Conservation (phyloP, 2,329 filamentous ascomycete genomes). For the Diaporthe caulivora region DNA sequence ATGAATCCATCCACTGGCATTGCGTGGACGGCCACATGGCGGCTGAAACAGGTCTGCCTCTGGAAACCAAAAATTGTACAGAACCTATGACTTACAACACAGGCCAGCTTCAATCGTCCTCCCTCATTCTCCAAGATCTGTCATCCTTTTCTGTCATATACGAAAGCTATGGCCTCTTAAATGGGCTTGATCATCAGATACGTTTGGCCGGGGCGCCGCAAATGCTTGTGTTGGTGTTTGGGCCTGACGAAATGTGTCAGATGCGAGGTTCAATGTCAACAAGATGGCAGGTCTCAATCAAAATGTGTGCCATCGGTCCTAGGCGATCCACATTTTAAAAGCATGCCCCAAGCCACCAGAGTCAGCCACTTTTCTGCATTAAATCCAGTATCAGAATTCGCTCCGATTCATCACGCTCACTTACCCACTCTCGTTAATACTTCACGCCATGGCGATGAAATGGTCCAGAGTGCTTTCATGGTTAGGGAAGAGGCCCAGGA, state of each 20-base stretch:
- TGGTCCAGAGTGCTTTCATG: background rate
- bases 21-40: constrained; percentile 1
- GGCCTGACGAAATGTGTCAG: background rate
- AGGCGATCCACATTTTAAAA: background rate
- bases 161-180: background rate
- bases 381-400: background rate
- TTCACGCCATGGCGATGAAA: background rate
- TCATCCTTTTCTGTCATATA: too few relatives aligned
- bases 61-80: background rate
- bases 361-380: background rate
- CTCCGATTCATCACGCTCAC: background rate
- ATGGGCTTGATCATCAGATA: background rate
- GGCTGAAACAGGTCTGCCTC: constrained; percentile 12
- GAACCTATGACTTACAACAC: background rate
- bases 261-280: background rate
- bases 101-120: background rate
- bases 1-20: constrained; percentile 2
- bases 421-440: background rate
- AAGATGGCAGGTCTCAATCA: background rate
- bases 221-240: background rate
- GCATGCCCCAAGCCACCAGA: background rate
- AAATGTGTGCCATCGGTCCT: too few relatives aligned
- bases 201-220: background rate
- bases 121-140: background rate
- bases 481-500: background rate